phyloP scores from a whole-genome alignment of 2,329 filamentous ascomycete species.

The Beauveria caledonica region DNA sequence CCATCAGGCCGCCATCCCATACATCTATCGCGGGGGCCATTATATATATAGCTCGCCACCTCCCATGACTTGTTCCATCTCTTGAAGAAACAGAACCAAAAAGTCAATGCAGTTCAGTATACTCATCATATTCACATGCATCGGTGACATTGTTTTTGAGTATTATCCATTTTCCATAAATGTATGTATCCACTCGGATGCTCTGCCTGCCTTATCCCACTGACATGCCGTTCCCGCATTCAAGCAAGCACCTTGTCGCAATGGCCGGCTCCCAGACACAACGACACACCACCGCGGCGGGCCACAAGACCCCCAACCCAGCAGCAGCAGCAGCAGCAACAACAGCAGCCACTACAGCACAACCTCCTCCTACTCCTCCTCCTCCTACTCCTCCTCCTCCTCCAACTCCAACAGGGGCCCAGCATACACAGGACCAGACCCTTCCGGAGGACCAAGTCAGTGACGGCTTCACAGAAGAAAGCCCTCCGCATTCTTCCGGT shows the following conservation, averaged over 20 bases:
- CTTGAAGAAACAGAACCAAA: neutral
- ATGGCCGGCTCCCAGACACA: neutral
- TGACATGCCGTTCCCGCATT: neutral
- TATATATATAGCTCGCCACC: neutral
- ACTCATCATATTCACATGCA: neutral
- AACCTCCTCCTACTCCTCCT: too few relatives aligned
- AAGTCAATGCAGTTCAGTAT: neutral
- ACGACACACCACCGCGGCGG: too few relatives aligned
- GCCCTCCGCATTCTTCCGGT: neutral
- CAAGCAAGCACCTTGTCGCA: neutral
- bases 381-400: too few relatives aligned
- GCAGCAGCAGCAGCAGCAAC: too few relatives aligned
- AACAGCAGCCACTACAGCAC: neutral
- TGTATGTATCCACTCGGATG: neutral
- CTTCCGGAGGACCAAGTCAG: neutral
- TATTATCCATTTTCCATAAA: neutral
- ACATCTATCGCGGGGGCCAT: neutral
- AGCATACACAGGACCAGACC: neutral
- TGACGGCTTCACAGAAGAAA: neutral
- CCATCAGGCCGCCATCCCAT: conserved; percentile 4
- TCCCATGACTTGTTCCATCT: neutral
- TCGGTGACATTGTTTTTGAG: neutral
- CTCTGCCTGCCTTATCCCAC: neutral
- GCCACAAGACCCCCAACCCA: neutral
- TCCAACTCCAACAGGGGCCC: neutral